A percentile compares a stretch with the other conserved stretches of the same genome.
These are phyloP conservation scores for Jatropha curcas DNA, from an alignment of 345 rosid species.

Conservation along the genomic window DNA sequence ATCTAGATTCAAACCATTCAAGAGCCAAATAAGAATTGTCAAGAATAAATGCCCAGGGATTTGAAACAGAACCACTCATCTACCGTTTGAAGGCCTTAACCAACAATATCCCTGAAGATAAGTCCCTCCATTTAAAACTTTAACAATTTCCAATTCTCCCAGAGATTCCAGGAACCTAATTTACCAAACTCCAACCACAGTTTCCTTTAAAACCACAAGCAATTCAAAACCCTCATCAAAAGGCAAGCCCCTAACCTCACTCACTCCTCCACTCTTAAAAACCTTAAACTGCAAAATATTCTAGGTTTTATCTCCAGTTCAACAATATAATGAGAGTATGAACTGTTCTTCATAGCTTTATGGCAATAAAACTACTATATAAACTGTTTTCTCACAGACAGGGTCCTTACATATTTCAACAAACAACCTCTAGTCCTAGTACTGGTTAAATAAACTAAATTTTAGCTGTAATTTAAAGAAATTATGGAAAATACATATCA, in stretches of 20 bases:
- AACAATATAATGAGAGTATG: no score
- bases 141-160: not conserved
- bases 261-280: not conserved
- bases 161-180: not conserved
- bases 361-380: no score
- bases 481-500: not conserved
- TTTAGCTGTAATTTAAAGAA: not conserved
- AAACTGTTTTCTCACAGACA: no score
- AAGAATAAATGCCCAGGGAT: not conserved
- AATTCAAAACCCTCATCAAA: not conserved
- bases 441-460: no score
- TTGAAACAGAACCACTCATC: not conserved
- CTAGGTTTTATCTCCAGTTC: not conserved
- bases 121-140: not conserved
- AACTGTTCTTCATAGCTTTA: no score
- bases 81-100: conserved; percentile 6
- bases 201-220: not conserved
- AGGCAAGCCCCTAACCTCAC: not conserved
- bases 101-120: not conserved
- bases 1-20: not conserved
- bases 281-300: not conserved
- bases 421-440: no score
- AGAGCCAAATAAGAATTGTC: not conserved
- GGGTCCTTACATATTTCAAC: no score
- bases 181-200: not conserved